Evolutionary conservation across 441 rosid species (phyloP).

Genomic region (Bocquillonia castaneifolia): DNA sequence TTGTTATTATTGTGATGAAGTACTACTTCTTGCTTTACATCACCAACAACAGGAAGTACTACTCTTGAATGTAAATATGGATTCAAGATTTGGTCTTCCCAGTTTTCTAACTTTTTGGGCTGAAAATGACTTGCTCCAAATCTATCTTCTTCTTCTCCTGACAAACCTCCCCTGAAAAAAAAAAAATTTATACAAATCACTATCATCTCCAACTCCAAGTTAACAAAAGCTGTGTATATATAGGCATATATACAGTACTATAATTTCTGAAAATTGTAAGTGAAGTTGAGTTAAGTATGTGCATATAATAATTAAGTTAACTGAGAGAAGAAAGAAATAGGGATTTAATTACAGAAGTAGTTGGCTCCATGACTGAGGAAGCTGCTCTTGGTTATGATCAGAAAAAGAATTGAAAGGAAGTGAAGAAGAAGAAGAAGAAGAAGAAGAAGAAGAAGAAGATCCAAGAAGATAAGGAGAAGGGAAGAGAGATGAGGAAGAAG

Average conservation of each 20-base stretch:
- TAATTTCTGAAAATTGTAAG: no score
- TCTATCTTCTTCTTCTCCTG: constrained; percentile 49
- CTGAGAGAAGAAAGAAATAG: neutral
- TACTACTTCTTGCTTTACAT: constrained; percentile 70
- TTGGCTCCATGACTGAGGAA: constrained; percentile 85
- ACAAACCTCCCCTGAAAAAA: constrained; percentile 42
- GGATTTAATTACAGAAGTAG: constrained; percentile 62
- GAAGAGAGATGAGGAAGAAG: constrained; percentile 32
- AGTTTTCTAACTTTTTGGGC: constrained; percentile 41
- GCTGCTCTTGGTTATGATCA: constrained; percentile 51
- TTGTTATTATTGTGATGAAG: constrained; percentile 41
- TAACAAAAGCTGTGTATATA: neutral
- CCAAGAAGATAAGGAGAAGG: constrained; percentile 40
- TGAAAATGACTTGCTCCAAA: constrained; percentile 32
- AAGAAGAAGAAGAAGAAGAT: constrained; percentile 38
- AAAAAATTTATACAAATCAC: no score
- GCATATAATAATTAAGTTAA: neutral
- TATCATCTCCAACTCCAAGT: no score
- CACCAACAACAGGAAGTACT: constrained; percentile 33
- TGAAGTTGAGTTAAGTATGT: neutral
- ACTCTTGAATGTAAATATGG: constrained; percentile 19
- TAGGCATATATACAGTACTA: neutral
- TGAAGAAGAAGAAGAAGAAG: constrained; percentile 38
- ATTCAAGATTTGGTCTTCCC: constrained; percentile 44
- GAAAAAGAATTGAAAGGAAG: constrained; percentile 47